phyloP scores from a whole-genome alignment of 768 basidiomycete genomes.

The Leccinum imitatum region DNA sequence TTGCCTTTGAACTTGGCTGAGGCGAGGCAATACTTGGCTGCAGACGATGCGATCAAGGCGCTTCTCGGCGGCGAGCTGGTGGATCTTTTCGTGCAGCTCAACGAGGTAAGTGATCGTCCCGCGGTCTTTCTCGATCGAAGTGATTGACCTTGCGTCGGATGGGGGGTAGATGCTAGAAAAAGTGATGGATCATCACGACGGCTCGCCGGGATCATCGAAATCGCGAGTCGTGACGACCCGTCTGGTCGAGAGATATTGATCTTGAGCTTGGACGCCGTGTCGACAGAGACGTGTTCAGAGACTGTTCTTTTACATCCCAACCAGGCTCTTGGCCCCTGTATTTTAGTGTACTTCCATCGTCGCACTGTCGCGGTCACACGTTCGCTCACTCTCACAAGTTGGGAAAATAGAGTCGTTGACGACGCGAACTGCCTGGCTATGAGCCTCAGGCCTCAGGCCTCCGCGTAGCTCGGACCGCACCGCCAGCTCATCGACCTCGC shows the following conservation, averaged over 20 bases:
- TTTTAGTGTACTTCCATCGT: not conserved
- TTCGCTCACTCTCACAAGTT: not conserved
- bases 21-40: constrained; percentile 42
- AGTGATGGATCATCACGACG: constrained; percentile 23
- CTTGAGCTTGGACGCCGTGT: not conserved
- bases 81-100: constrained; percentile 46
- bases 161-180: constrained; percentile 18
- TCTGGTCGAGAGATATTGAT: constrained; percentile 32
- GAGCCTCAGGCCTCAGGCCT: too few relatives aligned
- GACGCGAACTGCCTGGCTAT: not conserved
- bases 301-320: too few relatives aligned
- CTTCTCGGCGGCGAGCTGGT: constrained; percentile 49
- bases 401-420: not conserved
- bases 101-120: constrained; percentile 41
- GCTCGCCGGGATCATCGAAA: too few relatives aligned
- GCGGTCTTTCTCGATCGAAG: not conserved
- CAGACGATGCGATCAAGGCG: constrained; percentile 37
- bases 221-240: constrained; percentile 20
- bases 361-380: not conserved
- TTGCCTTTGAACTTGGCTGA: constrained; percentile 51
- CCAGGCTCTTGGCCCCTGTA: not conserved
- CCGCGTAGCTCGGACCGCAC: not conserved
- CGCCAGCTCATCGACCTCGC: not conserved
- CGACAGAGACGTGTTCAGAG: not conserved
- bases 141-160: not conserved